These are phyloP conservation scores for Ilyonectria sp. DNA, from an alignment of 2,329 filamentous ascomycete genomes.

Conservation along the genomic window DNA sequence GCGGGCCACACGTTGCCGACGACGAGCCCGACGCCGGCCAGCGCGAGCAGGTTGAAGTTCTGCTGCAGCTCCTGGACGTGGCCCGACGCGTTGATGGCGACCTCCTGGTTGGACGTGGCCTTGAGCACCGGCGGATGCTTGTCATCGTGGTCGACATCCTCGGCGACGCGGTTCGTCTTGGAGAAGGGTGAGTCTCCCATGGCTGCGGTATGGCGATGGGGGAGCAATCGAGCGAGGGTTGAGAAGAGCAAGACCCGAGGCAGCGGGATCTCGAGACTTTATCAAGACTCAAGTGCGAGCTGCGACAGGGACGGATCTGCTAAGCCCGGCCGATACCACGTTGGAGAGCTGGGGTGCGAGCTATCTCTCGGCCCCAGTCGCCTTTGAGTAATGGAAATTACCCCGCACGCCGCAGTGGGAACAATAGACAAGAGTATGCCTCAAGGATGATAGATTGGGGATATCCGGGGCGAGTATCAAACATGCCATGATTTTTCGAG, in stretches of 20 bases:
- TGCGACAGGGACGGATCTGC: neutral
- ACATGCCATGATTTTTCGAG: too few relatives aligned
- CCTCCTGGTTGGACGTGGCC: constrained; percentile 22
- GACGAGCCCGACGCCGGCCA: constrained; percentile 58
- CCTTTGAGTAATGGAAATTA: constrained; percentile 46
- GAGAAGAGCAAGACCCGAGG: neutral
- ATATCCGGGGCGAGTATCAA: too few relatives aligned
- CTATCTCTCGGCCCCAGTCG: constrained; percentile 27
- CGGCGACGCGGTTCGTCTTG: constrained; percentile 33
- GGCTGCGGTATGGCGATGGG: constrained; percentile 19
- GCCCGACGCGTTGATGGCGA: constrained; percentile 56
- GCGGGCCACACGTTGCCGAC: constrained; percentile 62
- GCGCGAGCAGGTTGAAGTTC: constrained; percentile 58
- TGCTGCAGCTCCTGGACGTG: constrained; percentile 58
- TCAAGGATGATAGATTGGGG: too few relatives aligned
- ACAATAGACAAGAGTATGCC: neutral
- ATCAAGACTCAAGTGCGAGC: constrained; percentile 11
- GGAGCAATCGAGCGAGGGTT: neutral
- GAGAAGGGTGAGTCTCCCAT: constrained; percentile 16
- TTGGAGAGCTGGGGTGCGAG: constrained; percentile 20
- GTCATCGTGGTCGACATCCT: constrained; percentile 12
- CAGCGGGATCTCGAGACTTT: constrained; percentile 14
- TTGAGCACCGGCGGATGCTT: constrained; percentile 20
- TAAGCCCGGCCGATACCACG: neutral
- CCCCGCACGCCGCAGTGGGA: constrained; percentile 38